Evolutionary conservation across 73 alveolate genomes (phyloP).

Genomic region (Urostyla sp.): DNA sequence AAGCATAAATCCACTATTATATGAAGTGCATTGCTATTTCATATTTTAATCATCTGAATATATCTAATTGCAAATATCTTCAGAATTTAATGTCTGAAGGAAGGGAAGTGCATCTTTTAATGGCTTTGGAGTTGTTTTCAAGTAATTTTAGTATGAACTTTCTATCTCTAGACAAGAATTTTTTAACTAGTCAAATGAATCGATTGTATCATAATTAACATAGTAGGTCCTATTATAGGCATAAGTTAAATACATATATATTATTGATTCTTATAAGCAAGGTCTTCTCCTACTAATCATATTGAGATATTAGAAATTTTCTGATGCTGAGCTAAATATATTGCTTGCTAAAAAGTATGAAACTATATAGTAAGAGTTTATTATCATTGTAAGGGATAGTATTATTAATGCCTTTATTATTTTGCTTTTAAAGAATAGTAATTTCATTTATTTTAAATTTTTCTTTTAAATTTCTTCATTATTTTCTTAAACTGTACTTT

Average conservation of each 20-base stretch:
- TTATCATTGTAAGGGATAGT: not conserved
- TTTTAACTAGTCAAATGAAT: not conserved
- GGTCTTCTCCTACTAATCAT: slow-evolving; percentile 1
- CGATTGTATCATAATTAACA: not conserved
- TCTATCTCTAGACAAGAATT: not conserved
- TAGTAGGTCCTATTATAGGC: not conserved
- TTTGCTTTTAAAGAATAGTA: not conserved
- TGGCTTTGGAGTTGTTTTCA: not conserved
- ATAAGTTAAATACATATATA: slow-evolving; percentile 5
- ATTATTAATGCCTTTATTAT: not conserved
- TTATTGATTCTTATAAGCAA: slow-evolving; percentile 3
- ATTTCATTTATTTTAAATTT: not conserved
- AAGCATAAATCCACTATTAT: not conserved
- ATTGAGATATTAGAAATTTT: not conserved
- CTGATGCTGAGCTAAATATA: not conserved
- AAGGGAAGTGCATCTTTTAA: not conserved
- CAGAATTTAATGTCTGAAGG: not conserved
- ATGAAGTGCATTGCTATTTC: not conserved
- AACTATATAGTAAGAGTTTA: not conserved
- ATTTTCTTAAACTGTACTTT: too few relatives aligned
- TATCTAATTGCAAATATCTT: not conserved
- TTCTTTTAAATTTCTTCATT: too few relatives aligned
- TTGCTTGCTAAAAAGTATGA: not conserved
- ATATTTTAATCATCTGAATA: not conserved
- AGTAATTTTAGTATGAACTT: not conserved